Conservation (phyloP, 2,329 filamentous ascomycete genomes). For the Colletotrichum australisinense region DNA sequence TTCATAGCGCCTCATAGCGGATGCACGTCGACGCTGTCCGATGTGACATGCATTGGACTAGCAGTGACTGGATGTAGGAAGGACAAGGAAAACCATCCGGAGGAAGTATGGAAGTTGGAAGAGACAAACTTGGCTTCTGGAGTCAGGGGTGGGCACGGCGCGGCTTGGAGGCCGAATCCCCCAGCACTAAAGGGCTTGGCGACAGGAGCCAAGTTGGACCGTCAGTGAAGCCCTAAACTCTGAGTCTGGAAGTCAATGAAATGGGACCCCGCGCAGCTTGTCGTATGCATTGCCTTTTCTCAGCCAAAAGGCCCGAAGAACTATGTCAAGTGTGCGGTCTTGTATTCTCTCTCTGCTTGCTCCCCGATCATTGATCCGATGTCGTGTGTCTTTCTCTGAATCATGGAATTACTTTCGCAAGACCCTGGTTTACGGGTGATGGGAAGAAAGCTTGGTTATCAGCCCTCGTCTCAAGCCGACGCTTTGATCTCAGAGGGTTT, state of each 20-base stretch:
- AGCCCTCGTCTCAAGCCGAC: neutral
- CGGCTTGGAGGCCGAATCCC: constrained; percentile 3
- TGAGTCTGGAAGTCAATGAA: neutral
- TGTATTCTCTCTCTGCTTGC: neutral
- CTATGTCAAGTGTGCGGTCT: neutral
- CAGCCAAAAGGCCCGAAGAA: neutral
- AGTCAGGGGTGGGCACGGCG: neutral
- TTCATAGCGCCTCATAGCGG: constrained; percentile 30
- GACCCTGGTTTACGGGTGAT: neutral
- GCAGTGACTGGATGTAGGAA: neutral
- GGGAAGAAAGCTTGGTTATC: neutral
- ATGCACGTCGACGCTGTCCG: neutral
- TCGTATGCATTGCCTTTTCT: neutral
- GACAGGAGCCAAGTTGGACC: constrained; percentile 17
- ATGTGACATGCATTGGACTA: neutral
- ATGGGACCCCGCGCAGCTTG: neutral
- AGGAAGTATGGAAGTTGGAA: neutral
- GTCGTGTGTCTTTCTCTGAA: neutral
- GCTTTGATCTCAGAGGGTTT: neutral
- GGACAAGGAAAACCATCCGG: too few relatives aligned
- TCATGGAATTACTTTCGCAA: neutral
- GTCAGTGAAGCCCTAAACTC: constrained; percentile 7
- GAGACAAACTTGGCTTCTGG: neutral
- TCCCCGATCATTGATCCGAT: neutral
- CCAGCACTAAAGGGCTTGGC: constrained; percentile 26